Conservation (phyloP, 129 eudicot genomes). For the Flaveria bidentis region DNA sequence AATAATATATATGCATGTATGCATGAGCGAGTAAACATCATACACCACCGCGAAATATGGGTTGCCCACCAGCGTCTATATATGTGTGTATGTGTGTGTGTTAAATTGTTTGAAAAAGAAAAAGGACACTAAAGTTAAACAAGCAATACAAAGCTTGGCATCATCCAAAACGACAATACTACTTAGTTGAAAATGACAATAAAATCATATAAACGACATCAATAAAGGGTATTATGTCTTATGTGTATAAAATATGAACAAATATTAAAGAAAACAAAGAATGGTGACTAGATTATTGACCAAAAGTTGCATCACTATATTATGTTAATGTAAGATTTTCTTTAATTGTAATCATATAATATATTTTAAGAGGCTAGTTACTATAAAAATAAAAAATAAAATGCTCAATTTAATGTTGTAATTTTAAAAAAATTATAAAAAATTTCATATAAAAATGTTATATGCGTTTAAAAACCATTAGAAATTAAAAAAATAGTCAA, state of each 20-base stretch:
- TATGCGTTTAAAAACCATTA: too few species aligned
- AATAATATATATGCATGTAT: too few species aligned
- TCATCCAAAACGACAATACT: slow-evolving; percentile 31
- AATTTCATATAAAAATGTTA: too few species aligned
- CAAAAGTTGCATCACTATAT: slow-evolving; percentile 30
- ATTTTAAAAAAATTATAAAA: too few species aligned
- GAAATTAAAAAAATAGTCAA: too few species aligned
- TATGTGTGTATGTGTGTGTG: neutral
- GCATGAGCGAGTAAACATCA: too few species aligned
- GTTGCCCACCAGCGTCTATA: too few species aligned
- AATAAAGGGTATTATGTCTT: slow-evolving; percentile 31
- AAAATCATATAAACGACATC: slow-evolving; percentile 17
- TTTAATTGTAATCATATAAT: neutral
- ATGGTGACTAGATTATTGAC: slow-evolving; percentile 28
- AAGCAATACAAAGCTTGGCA: slow-evolving; percentile 15
- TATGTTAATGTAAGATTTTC: neutral
- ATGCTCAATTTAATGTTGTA: too few species aligned
- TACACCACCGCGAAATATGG: too few species aligned
- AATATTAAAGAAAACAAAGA: slow-evolving; percentile 6
- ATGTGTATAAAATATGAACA: slow-evolving; percentile 1
- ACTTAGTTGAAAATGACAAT: slow-evolving; percentile 29
- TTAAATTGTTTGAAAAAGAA: neutral
- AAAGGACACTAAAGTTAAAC: neutral
- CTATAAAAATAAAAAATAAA: too few species aligned
- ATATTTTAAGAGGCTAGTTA: too few species aligned